phyloP scores from a whole-genome alignment of 331 rosid genomes.

The Telfairia occidentalis region DNA sequence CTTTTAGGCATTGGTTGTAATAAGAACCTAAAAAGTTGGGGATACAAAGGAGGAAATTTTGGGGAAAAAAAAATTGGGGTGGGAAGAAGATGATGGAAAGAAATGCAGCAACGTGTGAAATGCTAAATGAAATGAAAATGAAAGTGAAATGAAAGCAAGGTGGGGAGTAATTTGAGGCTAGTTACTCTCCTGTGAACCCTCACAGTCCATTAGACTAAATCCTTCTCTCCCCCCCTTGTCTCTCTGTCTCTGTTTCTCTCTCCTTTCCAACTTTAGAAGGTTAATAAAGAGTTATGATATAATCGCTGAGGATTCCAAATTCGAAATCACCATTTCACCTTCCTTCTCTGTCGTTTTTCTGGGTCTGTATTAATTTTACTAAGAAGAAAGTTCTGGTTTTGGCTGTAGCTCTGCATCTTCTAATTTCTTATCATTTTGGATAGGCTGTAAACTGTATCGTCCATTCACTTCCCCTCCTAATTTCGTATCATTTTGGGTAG shows the following conservation, averaged over 20 bases:
- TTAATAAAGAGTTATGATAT: not conserved
- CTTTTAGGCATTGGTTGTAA: constrained; percentile 1
- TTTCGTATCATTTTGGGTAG: no score
- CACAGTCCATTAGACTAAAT: constrained; percentile 1
- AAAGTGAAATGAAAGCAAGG: constrained; percentile 7
- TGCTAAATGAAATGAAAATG: constrained; percentile 9
- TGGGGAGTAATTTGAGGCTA: constrained; percentile 6
- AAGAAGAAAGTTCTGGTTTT: not conserved
- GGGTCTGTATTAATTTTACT: not conserved
- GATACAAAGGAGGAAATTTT: not conserved
- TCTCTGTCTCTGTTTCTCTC: not conserved
- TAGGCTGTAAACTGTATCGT: not conserved
- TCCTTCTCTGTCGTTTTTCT: not conserved
- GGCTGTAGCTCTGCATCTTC: not conserved
- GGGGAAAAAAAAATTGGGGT: not conserved
- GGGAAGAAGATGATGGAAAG: not conserved
- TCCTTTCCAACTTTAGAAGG: not conserved
- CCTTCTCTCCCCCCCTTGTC: no score
- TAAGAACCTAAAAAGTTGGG: constrained; percentile 7
- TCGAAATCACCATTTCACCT: not conserved
- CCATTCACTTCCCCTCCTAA: not conserved
- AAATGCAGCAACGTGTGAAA: constrained; percentile 8
- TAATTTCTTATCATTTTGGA: not conserved
- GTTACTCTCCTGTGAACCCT: constrained; percentile 5
- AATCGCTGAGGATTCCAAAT: not conserved